Base-by-base conservation (phyloP, 148 eudicot genomes). In the Mesembryanthemum crystallinum region DNA sequence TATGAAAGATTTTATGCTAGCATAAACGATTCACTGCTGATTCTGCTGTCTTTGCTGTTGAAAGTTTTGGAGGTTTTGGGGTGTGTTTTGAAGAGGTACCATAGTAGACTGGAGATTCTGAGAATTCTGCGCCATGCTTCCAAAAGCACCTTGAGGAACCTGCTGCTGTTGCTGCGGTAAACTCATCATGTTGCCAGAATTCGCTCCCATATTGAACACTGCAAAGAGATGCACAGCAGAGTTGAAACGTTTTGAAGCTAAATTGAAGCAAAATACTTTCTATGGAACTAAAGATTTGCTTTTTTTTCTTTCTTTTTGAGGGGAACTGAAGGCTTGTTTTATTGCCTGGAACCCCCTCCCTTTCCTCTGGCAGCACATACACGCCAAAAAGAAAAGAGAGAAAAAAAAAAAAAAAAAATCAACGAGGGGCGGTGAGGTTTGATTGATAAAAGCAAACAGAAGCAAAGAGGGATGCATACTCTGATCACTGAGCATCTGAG, bases 161-260 rank as follows among this genome's bases (percentile, higher is more conserved):
- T 86, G 88, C 74, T 85, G 88, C 39, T 35, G 92, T 62, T 89
- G 91, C 64, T 87, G 92, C 18, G 89, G 90, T 74, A 92, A 83
- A 69, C 87, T 85, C 99, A 95, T 89, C 94, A 92, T 88, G 64
- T 70, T 83, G 52, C 87, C 88, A 43, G 90, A 77, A 79, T 89
- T 95, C 67, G 86, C 87, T 82, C 94, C 97, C 88, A 95, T 87
- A 73, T 83, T 89, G 77, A 83, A 95, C 86, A 92, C 98, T 95
- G 83, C 60, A 71, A 79, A 66, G 65, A 67, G 63, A 71, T 25
- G 24, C n/a, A 29, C 73, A 52, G 20, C 64, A 12, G 37, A 20
- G 49, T 67, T 42, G 13, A 43, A 43, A 25, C 49, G 12, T 10
- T 65, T 25, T 2, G 61, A 57, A 57, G 6, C 61, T 7, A 57